phyloP scores from a whole-genome alignment of 2,329 filamentous ascomycete genomes.

The Epichloe sibirici region DNA sequence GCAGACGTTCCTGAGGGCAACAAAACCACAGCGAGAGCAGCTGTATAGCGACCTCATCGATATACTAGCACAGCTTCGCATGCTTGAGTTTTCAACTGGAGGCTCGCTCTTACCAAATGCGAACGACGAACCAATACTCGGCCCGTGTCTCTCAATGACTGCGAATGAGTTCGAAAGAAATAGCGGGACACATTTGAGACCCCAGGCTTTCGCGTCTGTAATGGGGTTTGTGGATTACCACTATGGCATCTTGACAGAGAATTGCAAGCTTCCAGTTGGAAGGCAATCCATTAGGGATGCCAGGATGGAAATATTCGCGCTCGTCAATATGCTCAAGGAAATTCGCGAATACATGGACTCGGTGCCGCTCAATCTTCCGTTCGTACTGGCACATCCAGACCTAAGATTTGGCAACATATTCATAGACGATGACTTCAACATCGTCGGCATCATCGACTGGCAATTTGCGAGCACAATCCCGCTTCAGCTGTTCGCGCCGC shows the following conservation, averaged over 20 bases:
- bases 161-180: slow-evolving; percentile 7
- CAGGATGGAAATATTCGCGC: slow-evolving; percentile 9
- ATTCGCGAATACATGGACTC: neutral
- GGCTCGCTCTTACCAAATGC: slow-evolving; percentile 15
- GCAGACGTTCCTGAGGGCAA: slow-evolving; percentile 4
- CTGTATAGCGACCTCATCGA: slow-evolving; percentile 15
- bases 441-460: slow-evolving; percentile 16
- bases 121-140: slow-evolving; percentile 8
- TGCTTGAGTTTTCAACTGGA: slow-evolving; percentile 12
- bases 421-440: slow-evolving; percentile 12
- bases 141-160: slow-evolving; percentile 10
- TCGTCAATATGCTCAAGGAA: slow-evolving; percentile 3
- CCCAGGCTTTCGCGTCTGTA: neutral
- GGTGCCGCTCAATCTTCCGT: neutral
- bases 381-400: slow-evolving; percentile 9
- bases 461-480: slow-evolving; percentile 11
- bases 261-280: slow-evolving; percentile 5
- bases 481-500: slow-evolving; percentile 8
- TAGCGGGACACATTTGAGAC: neutral
- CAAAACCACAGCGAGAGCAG: slow-evolving; percentile 4
- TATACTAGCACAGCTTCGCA: slow-evolving; percentile 13
- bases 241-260: slow-evolving; percentile 6
- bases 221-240: slow-evolving; percentile 7
- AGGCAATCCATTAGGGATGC: slow-evolving; percentile 3
- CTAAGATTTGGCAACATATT: slow-evolving; percentile 14